Evolutionary conservation across 2,329 filamentous ascomycete species (phyloP), one percentile per base, ranked within the genome.

Genomic region (Arthrobotrys conoides): DNA sequence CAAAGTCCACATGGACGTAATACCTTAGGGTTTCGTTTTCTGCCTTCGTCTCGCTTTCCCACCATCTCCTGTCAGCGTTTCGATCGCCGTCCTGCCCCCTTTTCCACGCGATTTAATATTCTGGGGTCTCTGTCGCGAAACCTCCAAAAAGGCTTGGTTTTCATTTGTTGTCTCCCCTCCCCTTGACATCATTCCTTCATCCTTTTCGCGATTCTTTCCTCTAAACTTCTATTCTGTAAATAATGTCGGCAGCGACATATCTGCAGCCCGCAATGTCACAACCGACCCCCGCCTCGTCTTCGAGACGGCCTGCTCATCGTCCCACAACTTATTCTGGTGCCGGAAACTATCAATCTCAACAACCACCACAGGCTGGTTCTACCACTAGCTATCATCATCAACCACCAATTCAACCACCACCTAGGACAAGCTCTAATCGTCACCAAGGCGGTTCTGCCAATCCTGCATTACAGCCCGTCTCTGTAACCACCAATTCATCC

Each of bases 301-400:
- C 68, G n/a, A 78, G 75, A 65, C 68, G 68, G 27, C 75, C 68
- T 72, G 68, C 68, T 41, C 75, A 71, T 20, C 73, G 73, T 59
- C 73, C 73, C 24, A 78, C 75, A 12, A 78, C 75, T 20, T 78
- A 78, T 30, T 78, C 75, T 22, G 75, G 75, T 38, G 51, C 75
- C 18, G 75, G 75, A 33, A 65, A 59, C 41, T 78, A 78, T 24
- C 68, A 71, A 55, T 63, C 71, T 22, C 46, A 59, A 46, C 73
- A 71, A 33, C 75, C 68, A 5, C 75, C 75, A 16, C 68, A 71
- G 64, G 75, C 75, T 41, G 75, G 75, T 2, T 78, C 75, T 3
- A 68, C 75, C 8, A 78, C 75, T n/a, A 78, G 75, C 55, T 78
- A 78, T n/a, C 75, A 78, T 48, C 75, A 77, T 14, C 73, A 78